phyloP scores from a whole-genome alignment of 116 monocot genomes.

The Posidonia oceanica region DNA sequence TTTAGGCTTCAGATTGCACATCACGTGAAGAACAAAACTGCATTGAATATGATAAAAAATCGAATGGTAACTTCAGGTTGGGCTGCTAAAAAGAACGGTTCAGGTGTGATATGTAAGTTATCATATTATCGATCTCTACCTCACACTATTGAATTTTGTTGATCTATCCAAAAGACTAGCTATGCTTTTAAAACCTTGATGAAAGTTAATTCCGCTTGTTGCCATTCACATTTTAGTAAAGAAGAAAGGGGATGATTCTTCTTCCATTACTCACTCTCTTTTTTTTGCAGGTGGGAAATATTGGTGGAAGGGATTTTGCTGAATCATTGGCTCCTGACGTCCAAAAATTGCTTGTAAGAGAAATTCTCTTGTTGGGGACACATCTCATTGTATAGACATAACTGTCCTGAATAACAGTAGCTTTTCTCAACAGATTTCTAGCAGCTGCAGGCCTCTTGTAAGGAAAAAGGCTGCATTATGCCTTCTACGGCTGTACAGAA shows the following conservation, averaged over 20 bases:
- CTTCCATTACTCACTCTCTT: background rate
- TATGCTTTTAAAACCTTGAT: too few relatives aligned
- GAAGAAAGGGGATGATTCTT: background rate
- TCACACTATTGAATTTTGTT: too few relatives aligned
- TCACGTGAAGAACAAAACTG: too few relatives aligned
- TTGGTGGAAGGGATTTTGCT: constrained; percentile 93
- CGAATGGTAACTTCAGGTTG: too few relatives aligned
- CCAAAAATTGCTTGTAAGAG: constrained; percentile 87
- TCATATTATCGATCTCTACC: too few relatives aligned
- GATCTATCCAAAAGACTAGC: too few relatives aligned
- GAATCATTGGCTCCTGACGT: constrained; percentile 97
- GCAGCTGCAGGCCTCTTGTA: constrained; percentile 92
- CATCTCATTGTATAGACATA: background rate
- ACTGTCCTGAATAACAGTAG: background rate
- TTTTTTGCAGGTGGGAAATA: constrained; percentile 75
- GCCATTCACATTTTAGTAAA: too few relatives aligned
- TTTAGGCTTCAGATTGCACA: too few relatives aligned
- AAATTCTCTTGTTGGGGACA: background rate
- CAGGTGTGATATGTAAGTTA: too few relatives aligned
- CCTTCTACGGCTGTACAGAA: constrained; percentile 86
- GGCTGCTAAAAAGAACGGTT: too few relatives aligned
- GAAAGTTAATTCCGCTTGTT: too few relatives aligned
- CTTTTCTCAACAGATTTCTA: constrained; percentile 56
- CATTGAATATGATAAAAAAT: too few relatives aligned
- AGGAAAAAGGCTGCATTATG: constrained; percentile 97